phyloP scores from a whole-genome alignment of 208 protist genomes.

The Leishmania guyanensis region DNA sequence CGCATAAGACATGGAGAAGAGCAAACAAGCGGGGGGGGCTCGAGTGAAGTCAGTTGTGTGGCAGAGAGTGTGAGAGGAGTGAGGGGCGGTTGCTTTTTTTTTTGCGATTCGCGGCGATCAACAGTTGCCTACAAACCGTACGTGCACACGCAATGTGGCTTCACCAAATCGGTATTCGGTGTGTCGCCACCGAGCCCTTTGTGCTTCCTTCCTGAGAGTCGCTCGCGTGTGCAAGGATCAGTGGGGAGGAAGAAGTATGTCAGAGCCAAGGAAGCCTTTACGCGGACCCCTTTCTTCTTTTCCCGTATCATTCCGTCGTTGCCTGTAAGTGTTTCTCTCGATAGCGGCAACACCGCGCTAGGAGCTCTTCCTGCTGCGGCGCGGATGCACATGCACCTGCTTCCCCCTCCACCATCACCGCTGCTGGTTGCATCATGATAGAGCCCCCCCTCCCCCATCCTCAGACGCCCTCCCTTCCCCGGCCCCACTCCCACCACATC shows the following conservation, averaged over 20 bases:
- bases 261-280: not conserved
- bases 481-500: too few species aligned
- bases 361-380: not conserved
- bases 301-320: not conserved
- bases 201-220: not conserved
- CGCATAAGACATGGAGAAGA: not conserved
- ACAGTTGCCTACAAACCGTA: not conserved
- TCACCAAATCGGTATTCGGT: not conserved
- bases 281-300: not conserved
- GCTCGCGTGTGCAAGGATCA: not conserved
- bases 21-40: not conserved
- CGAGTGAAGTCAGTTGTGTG: not conserved
- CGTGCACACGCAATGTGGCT: not conserved
- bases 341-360: not conserved
- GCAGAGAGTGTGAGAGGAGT: not conserved
- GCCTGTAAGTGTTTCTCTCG: not conserved
- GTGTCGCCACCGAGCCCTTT: not conserved
- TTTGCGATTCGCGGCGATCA: not conserved
- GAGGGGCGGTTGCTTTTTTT: not conserved
- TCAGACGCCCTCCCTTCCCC: too few species aligned
- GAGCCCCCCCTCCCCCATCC: not conserved
- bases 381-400: not conserved
- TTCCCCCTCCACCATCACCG: not conserved
- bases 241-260: not conserved
- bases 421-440: too few species aligned